Evolutionary conservation across 352 stramenopile genomes (phyloP), one percentile per base, ranked within the genome.

Genomic region (Pseudoperonospora humuli): DNA sequence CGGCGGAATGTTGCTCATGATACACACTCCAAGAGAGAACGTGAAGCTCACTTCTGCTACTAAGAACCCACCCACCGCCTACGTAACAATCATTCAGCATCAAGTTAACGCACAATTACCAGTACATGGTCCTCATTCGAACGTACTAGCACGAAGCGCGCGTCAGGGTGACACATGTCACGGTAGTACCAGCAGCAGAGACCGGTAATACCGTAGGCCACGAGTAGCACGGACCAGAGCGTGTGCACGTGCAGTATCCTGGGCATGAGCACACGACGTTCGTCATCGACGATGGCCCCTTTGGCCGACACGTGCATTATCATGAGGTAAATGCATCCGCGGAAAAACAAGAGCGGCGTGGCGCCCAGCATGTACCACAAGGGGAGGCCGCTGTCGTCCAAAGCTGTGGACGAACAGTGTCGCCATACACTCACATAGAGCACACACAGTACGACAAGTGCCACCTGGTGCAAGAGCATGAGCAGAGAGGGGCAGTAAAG

Each of bases 211-310:
- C 78, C 78, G 48, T 77, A 88, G 34, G 26, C 57, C 35, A 82
- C 52, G 31, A 90, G 76, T 45, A 84, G n/a, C 5, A 72, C 44
- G 11, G 75, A 84, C 78, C 78, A 93, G 31, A 87, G 61, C 24
- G 73, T 52, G 44, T 88, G 78, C 13, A 86, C 80, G 9, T 88
- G 73, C 35, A 93, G 54, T 51, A 93, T 64, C 11, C 67, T 58
- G 33, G 80, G 80, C 78, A 93, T 93, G 39, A 93, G 62, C 50
- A 93, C 71, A 50, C 81, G 81, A n/a, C 70, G 76, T 54, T 93
- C 81, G 60, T 89, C 70, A 45, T 87, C 74, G 27, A 93, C 64
- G 48, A 93, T 93, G 40, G 81, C 91, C 38, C 81, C 81, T 56
- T 87, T 84, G 14, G 72, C 64, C 39, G 81, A 84, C 14, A 93